A percentile compares a stretch with the other conserved stretches of the same genome.
These are phyloP conservation scores for Pugionium dolabratum DNA, from an alignment of 345 rosid species.

Conservation along the genomic window DNA sequence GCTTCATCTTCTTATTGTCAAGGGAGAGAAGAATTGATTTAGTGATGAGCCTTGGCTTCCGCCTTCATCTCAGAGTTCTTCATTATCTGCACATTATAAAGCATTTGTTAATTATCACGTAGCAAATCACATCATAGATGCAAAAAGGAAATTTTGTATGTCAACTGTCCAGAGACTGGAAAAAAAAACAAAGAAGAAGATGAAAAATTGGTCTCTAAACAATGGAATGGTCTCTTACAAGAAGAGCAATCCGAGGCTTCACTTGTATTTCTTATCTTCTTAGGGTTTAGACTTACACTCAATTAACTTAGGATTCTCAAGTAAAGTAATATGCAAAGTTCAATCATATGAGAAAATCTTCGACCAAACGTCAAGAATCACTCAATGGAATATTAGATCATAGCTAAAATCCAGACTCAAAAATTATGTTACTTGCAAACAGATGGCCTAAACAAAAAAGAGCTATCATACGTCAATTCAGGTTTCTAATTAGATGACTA, in stretches of 20 bases:
- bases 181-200: background rate
- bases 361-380: background rate
- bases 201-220: background rate
- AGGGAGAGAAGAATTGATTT: slow-evolving; percentile 17
- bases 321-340: background rate
- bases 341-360: slow-evolving; percentile 3
- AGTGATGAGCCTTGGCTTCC: slow-evolving; percentile 43
- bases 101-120: background rate
- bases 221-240: background rate
- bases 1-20: slow-evolving; percentile 31
- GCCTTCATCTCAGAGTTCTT: slow-evolving; percentile 42
- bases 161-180: background rate
- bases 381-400: slow-evolving; percentile 8
- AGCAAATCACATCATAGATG: background rate
- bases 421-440: background rate
- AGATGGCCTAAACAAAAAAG: background rate
- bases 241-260: background rate
- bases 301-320: background rate
- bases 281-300: background rate
- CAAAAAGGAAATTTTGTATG: background rate
- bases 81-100: slow-evolving; percentile 31
- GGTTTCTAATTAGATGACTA: background rate
- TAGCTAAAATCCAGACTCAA: background rate
- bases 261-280: background rate
- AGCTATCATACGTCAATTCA: background rate